These are phyloP conservation scores for Candolleomyces eurysporus DNA, from an alignment of 768 basidiomycete species.

Conservation along the genomic window DNA sequence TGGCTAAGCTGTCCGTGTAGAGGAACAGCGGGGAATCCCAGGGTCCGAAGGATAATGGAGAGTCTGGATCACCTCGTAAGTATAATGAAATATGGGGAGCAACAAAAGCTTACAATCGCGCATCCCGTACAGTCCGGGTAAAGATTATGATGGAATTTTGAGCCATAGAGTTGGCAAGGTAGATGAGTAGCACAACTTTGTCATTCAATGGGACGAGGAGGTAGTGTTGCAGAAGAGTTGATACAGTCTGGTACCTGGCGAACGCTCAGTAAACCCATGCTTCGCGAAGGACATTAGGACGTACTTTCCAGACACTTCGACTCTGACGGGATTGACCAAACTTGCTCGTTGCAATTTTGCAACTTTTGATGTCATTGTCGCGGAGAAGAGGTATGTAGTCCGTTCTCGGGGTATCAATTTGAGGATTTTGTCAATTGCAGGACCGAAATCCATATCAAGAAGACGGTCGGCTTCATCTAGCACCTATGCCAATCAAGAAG, in stretches of 20 bases:
- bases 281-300: slow-evolving; percentile 20
- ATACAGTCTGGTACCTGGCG: slow-evolving; percentile 91
- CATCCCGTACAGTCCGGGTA: slow-evolving; percentile 92
- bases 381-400: slow-evolving; percentile 94
- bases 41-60: slow-evolving; percentile 82
- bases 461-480: slow-evolving; percentile 96
- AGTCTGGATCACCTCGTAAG: slow-evolving; percentile 45
- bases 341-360: slow-evolving; percentile 94
- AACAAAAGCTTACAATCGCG: slow-evolving; percentile 57
- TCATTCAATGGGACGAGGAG: slow-evolving; percentile 88
- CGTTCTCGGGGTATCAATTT: slow-evolving; percentile 94
- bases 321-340: slow-evolving; percentile 86
- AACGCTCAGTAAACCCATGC: slow-evolving; percentile 2
- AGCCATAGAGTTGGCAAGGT: slow-evolving; percentile 84
- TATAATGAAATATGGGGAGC: not conserved
- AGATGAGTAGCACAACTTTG: slow-evolving; percentile 89
- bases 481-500: slow-evolving; percentile 52
- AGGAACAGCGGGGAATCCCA: slow-evolving; percentile 94
- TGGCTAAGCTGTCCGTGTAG: slow-evolving; percentile 95
- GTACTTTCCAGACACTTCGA: slow-evolving; percentile 92
- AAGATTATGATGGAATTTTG: slow-evolving; percentile 96
- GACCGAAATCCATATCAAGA: slow-evolving; percentile 95
- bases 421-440: slow-evolving; percentile 93
- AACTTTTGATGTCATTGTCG: slow-evolving; percentile 98
- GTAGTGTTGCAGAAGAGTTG: slow-evolving; percentile 93